Conservation (phyloP, 2,329 filamentous ascomycete species). For the Blastomyces parvus region DNA sequence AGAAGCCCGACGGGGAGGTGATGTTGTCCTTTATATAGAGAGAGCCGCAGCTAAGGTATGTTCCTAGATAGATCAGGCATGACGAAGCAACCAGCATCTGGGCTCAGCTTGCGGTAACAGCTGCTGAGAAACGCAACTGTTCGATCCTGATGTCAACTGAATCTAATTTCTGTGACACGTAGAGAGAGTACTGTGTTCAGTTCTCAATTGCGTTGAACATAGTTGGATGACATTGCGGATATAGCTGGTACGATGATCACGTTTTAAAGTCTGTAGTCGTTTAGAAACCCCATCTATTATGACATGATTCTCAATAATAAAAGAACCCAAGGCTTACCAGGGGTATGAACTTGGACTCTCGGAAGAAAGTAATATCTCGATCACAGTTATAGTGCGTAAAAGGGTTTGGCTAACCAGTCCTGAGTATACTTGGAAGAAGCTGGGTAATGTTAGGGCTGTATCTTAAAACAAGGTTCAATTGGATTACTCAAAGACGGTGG, state of each 20-base stretch:
- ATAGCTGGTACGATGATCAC: not conserved
- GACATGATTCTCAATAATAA: not conserved
- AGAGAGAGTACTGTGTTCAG: not conserved
- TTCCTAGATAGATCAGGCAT: not conserved
- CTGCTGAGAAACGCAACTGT: not conserved
- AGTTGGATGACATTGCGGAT: not conserved
- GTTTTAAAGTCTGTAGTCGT: not conserved
- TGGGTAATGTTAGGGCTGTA: not conserved
- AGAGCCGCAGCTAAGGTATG: not conserved
- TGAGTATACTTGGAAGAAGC: not conserved
- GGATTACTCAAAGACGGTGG: not conserved
- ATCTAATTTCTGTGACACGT: not conserved
- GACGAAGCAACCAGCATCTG: not conserved
- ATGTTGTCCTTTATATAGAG: slow-evolving; percentile 2
- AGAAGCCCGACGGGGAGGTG: not conserved
- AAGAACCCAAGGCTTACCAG: not conserved
- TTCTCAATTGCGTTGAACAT: not conserved
- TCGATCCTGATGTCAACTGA: not conserved
- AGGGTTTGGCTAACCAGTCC: no score
- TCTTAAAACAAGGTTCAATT: not conserved
- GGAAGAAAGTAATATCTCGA: not conserved
- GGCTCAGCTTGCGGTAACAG: not conserved
- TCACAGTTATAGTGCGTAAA: not conserved
- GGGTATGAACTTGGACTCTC: not conserved
- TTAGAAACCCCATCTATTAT: not conserved